Conservation (phyloP, 2,329 filamentous ascomycete species). For the Fusarium brachygibbosum region DNA sequence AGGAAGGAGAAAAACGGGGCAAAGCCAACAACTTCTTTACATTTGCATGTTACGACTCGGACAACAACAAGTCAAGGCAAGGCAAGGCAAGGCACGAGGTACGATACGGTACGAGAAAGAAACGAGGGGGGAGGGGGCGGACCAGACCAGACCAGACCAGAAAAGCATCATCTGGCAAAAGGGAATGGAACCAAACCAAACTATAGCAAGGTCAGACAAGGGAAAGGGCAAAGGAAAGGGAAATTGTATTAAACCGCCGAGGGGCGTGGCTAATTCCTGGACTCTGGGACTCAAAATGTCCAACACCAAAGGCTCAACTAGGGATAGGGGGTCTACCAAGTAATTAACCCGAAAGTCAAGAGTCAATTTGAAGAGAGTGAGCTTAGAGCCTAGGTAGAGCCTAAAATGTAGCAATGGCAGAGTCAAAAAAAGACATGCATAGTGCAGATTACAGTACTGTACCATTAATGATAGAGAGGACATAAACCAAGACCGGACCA, state of each 20-base stretch:
- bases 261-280: slow-evolving; percentile 35
- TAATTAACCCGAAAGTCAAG: slow-evolving; percentile 33
- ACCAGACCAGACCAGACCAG: slow-evolving; percentile 21
- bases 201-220: slow-evolving; percentile 30
- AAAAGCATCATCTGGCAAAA: slow-evolving; percentile 46
- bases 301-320: slow-evolving; percentile 30
- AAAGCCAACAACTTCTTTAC: slow-evolving; percentile 42
- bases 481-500: slow-evolving; percentile 15
- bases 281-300: slow-evolving; percentile 25
- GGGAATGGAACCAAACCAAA: slow-evolving; percentile 31
- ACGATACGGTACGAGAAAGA: slow-evolving; percentile 42
- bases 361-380: slow-evolving; percentile 25
- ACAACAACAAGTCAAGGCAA: slow-evolving; percentile 37
- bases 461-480: slow-evolving; percentile 43
- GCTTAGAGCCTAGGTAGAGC: slow-evolving; percentile 33
- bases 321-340: slow-evolving; percentile 43
- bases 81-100: slow-evolving; percentile 41
- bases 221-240: slow-evolving; percentile 28
- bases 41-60: slow-evolving; percentile 47
- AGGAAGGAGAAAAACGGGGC: slow-evolving; percentile 64
- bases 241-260: slow-evolving; percentile 49
- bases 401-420: slow-evolving; percentile 18
- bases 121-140: slow-evolving; percentile 39
- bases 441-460: slow-evolving; percentile 23
- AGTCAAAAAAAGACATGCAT: slow-evolving; percentile 34